Evolutionary conservation across 495 filamentous ascomycete species (phyloP), one percentile per base, ranked within the genome.

Genomic region (Durotheca rogersii): DNA sequence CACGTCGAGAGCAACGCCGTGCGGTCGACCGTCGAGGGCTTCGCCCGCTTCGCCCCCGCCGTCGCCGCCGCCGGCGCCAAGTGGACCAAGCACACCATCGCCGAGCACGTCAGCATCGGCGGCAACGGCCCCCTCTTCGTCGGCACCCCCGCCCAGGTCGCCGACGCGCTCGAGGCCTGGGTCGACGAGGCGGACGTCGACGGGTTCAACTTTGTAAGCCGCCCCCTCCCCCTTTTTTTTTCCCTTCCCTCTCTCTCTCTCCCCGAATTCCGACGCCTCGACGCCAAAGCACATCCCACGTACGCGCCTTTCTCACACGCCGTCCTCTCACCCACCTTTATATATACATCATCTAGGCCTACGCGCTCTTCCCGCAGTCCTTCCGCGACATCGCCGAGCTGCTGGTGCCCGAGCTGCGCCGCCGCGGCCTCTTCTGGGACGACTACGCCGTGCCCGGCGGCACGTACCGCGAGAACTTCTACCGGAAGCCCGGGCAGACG

Each of bases 1-100:
- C 68, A 78, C 46, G 81, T 83, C 4, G 79, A 82, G 65, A 84
- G 79, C 61, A 85, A 85, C 53, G 81, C 81, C 0, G 80, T 85
- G 41, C 66, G 71, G 73, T 71, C 65, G 6, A 70, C 70, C 1
- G 68, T 73, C 11, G 70, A 70, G 43, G 71, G 58, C 19, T 73
- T 68, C 51, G 63, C 71, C 16, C 50, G 63, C 17, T 68, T 68
- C 47, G 57, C 66, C 12, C 64, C 68, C 0, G 57, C 51, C 2
- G 76, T 72, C 2, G 57, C 66, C 12, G 62, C 68, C 0, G 57
- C 51, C 2, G 76, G 72, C 2, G 58, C 67, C 9, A 83, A 81
- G 69, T 87, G 83, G 83, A 86, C 82, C 2, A 83, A 82, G 64
- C 55, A 70, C 10, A 81, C 79, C 0, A 70, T 87, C 1, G 82